Percentiles rank a stretch among this genome's conserved stretches.
Evolutionary conservation across 345 rosid species (phyloP).

Genomic region (Lumnitzera racemosa): DNA sequence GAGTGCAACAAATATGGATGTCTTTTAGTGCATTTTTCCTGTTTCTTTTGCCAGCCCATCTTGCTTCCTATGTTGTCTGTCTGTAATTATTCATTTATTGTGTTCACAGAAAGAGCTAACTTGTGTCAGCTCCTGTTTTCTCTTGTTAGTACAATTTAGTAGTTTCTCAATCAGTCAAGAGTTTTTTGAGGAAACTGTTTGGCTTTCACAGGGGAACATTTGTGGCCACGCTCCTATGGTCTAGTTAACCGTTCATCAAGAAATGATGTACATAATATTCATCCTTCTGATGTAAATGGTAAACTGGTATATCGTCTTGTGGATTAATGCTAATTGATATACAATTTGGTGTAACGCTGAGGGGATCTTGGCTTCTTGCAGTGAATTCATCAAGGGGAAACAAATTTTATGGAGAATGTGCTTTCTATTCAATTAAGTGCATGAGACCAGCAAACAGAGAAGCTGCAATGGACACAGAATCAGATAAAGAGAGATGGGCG

Average conservation of each 20-base stretch:
- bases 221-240: constrained; percentile 21
- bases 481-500: constrained; percentile 18
- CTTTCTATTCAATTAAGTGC: background rate
- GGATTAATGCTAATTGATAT: background rate
- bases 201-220: constrained; percentile 13
- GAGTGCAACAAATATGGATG: too few species aligned
- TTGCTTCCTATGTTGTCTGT: too few species aligned
- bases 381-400: constrained; percentile 18
- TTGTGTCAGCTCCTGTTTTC: too few species aligned
- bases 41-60: too few species aligned
- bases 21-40: too few species aligned
- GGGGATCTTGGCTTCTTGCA: background rate
- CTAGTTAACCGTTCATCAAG: constrained; percentile 1
- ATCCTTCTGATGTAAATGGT: constrained; percentile 15
- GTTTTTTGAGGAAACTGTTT: too few species aligned
- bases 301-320: constrained; percentile 1
- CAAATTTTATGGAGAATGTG: constrained; percentile 17
- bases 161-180: too few species aligned
- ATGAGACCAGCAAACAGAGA: constrained; percentile 14
- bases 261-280: constrained; percentile 15
- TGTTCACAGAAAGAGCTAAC: too few species aligned
- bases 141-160: too few species aligned
- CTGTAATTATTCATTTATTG: too few species aligned
- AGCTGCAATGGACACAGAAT: constrained; percentile 14
- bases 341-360: background rate